These are phyloP conservation scores for Hypoxylon perforatum DNA, from an alignment of 495 filamentous ascomycete species.

Conservation along the genomic window DNA sequence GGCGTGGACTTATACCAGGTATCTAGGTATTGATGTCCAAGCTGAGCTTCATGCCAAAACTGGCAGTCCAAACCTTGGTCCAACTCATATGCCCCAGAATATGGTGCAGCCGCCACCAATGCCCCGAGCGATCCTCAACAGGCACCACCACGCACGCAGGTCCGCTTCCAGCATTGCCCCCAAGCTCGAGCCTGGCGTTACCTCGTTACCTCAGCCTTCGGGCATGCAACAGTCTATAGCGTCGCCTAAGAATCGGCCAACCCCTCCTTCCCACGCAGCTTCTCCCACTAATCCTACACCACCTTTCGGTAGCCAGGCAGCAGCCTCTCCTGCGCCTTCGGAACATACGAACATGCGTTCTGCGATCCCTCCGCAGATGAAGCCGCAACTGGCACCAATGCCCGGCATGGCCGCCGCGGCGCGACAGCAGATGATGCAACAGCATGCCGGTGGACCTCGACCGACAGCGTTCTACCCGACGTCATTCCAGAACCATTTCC, in stretches of 20 bases:
- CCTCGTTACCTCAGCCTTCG: slow-evolving; percentile 64
- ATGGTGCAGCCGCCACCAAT: slow-evolving; percentile 74
- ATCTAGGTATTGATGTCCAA: slow-evolving; percentile 92
- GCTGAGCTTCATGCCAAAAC: slow-evolving; percentile 92
- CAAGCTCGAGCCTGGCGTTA: slow-evolving; percentile 72
- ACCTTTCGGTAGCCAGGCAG: slow-evolving; percentile 73
- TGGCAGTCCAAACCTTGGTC: slow-evolving; percentile 75
- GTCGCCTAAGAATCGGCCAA: slow-evolving; percentile 75
- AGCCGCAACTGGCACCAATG: slow-evolving; percentile 52
- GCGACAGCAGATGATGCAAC: slow-evolving; percentile 47
- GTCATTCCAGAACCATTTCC: slow-evolving; percentile 89
- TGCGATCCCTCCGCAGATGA: slow-evolving; percentile 53
- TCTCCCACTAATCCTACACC: slow-evolving; percentile 83
- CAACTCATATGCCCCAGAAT: slow-evolving; percentile 69
- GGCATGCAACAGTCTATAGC: slow-evolving; percentile 60
- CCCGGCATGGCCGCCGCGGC: slow-evolving; percentile 59
- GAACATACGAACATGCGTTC: slow-evolving; percentile 62
- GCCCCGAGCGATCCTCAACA: slow-evolving; percentile 77
- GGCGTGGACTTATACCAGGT: slow-evolving; percentile 8
- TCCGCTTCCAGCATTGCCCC: slow-evolving; percentile 76
- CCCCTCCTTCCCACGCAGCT: slow-evolving; percentile 82
- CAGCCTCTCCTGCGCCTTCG: slow-evolving; percentile 72
- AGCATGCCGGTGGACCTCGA: slow-evolving; percentile 50
- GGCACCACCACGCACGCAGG: slow-evolving; percentile 71
- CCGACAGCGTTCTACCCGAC: slow-evolving; percentile 76